Evolutionary conservation across 192 early-diverging fungal genomes (phyloP).

Genomic region (Coemansia sp.): DNA sequence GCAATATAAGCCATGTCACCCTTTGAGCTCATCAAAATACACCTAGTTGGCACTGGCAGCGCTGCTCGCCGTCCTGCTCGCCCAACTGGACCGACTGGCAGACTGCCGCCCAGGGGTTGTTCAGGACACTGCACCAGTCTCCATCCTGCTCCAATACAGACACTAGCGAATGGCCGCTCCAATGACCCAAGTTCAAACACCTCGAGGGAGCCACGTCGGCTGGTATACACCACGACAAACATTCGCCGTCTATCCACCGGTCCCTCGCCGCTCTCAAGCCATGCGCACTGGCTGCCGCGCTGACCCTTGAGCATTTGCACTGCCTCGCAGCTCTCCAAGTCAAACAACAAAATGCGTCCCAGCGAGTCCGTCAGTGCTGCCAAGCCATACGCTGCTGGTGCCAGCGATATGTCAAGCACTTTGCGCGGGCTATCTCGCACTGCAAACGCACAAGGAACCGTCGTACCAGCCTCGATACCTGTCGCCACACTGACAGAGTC

Average conservation of each 20-base stretch:
- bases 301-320: constrained; percentile 52
- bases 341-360: constrained; percentile 38
- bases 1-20: constrained; percentile 25
- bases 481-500: neutral
- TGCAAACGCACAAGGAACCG: constrained; percentile 38
- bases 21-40: constrained; percentile 28
- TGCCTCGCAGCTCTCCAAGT: constrained; percentile 42
- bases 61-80: constrained; percentile 23
- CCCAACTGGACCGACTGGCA: constrained; percentile 28
- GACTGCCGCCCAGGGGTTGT: constrained; percentile 52
- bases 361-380: constrained; percentile 49
- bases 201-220: constrained; percentile 34
- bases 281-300: constrained; percentile 51
- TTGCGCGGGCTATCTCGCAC: constrained; percentile 43
- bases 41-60: constrained; percentile 17
- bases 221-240: constrained; percentile 40
- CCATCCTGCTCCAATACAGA: constrained; percentile 39
- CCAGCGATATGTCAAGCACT: constrained; percentile 42
- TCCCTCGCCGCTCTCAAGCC: constrained; percentile 32
- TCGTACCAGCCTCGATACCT: constrained; percentile 19
- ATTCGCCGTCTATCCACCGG: constrained; percentile 5
- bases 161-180: constrained; percentile 30
- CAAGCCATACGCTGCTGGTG: constrained; percentile 28
- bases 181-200: constrained; percentile 30
- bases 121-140: constrained; percentile 41